phyloP scores from a whole-genome alignment of 345 rosid genomes.

The Tarenaya hassleriana region DNA sequence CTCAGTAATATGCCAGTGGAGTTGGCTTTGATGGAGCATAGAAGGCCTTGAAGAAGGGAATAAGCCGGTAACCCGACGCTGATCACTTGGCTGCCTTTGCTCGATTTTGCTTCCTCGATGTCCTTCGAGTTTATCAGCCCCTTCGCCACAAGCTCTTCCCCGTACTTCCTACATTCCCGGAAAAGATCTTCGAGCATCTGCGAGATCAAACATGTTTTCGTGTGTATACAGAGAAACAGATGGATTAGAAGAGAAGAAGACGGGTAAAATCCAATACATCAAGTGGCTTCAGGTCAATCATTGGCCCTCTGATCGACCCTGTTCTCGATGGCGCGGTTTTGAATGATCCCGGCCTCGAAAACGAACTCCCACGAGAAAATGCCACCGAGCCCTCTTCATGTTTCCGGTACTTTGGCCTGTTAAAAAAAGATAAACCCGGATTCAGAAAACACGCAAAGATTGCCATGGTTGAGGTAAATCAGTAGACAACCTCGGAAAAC shows the following conservation, averaged over 20 bases:
- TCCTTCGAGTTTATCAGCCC: constrained; percentile 75
- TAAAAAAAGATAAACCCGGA: not conserved
- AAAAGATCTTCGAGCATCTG: constrained; percentile 62
- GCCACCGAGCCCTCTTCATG: constrained; percentile 21
- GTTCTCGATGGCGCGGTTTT: constrained; percentile 38
- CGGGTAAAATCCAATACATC: constrained; percentile 36
- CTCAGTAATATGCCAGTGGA: constrained; percentile 62
- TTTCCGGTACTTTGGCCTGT: constrained; percentile 50
- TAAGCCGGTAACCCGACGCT: constrained; percentile 88
- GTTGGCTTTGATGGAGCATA: constrained; percentile 57
- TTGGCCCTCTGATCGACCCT: constrained; percentile 41
- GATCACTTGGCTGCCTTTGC: constrained; percentile 53
- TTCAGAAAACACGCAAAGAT: not conserved
- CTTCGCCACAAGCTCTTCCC: constrained; percentile 57
- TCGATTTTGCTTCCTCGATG: constrained; percentile 68
- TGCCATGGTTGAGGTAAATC: not conserved
- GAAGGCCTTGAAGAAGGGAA: constrained; percentile 57
- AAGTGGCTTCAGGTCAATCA: constrained; percentile 72
- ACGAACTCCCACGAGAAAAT: constrained; percentile 33
- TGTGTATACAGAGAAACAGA: not conserved
- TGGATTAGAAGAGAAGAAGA: not conserved
- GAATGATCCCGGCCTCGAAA: constrained; percentile 44
- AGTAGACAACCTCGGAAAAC: constrained; percentile 53
- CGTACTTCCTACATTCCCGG: constrained; percentile 48
- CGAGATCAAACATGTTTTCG: constrained; percentile 17